Evolutionary conservation across 2,329 filamentous ascomycete genomes (phyloP).

Genomic region (Boeremia exigua): DNA sequence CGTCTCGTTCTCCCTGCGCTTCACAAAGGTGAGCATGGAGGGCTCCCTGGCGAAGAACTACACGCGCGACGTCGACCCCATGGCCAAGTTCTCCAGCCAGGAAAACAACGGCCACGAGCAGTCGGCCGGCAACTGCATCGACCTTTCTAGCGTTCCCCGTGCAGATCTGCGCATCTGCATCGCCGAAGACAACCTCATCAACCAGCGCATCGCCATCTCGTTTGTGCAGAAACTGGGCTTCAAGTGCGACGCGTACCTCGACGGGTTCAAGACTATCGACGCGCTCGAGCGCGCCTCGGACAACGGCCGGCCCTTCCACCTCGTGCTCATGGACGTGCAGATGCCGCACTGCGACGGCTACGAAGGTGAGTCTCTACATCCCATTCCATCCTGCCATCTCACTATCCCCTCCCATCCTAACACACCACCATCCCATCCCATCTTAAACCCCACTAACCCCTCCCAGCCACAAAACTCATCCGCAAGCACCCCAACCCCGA

Average conservation of each 20-base stretch:
- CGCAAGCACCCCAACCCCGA: conserved; percentile 76
- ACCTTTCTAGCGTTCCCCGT: conserved; percentile 73
- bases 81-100: conserved; percentile 62
- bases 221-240: conserved; percentile 89
- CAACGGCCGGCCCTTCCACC: conserved; percentile 80
- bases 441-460: conserved; percentile 25
- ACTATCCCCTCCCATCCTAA: too few relatives aligned
- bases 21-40: conserved; percentile 76
- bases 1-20: conserved; percentile 81
- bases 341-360: conserved; percentile 95
- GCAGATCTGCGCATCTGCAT: conserved; percentile 87
- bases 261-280: conserved; percentile 86
- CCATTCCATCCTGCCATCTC: too few relatives aligned
- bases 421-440: too few relatives aligned
- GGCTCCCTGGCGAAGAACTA: conserved; percentile 56
- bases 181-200: conserved; percentile 94
- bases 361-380: too few relatives aligned
- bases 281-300: conserved; percentile 76
- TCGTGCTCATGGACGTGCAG: conserved; percentile 94
- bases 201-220: conserved; percentile 90
- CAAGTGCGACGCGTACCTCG: conserved; percentile 85
- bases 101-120: conserved; percentile 53
- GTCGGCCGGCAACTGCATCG: conserved; percentile 44
- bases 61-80: conserved; percentile 58
- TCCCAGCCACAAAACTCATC: conserved; percentile 75